Conservation (phyloP, 768 basidiomycete species). For the Pleurotus tuber-regium region DNA sequence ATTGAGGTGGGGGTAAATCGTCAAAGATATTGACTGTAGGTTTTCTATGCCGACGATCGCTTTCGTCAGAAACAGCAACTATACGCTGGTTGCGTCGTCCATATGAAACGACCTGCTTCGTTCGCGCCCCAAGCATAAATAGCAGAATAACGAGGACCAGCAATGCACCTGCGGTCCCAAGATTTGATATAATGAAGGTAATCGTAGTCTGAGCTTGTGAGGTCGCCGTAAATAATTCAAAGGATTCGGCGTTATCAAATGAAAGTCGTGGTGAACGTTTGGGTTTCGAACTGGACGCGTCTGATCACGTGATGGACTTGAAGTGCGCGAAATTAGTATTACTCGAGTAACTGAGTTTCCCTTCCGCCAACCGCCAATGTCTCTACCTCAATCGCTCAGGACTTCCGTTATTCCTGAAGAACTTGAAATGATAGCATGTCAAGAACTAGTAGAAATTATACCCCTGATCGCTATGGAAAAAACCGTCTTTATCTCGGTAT, state of each 20-base stretch:
- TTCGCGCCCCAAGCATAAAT: conserved; percentile 56
- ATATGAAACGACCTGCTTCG: conserved; percentile 65
- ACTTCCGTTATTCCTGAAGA: conserved; percentile 79
- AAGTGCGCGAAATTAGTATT: too few species aligned
- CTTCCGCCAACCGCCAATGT: too few species aligned
- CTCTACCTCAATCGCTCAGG: conserved; percentile 70
- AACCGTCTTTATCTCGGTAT: conserved; percentile 89
- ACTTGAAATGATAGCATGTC: conserved; percentile 84
- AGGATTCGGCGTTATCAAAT: too few species aligned
- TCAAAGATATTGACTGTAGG: conserved; percentile 40
- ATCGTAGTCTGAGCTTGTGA: conserved; percentile 5
- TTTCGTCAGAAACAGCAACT: too few species aligned
- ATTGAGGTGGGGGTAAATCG: conserved; percentile 35
- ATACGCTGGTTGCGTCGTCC: conserved; percentile 62
- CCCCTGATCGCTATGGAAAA: conserved; percentile 89
- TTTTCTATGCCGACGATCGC: conserved; percentile 28
- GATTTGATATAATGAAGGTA: neutral
- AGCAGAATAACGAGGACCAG: conserved; percentile 2
- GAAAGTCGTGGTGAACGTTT: too few species aligned
- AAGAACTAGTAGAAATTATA: conserved; percentile 81
- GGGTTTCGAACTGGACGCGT: too few species aligned
- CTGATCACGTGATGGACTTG: too few species aligned
- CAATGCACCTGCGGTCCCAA: neutral
- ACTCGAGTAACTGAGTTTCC: too few species aligned
- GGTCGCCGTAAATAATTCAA: too few species aligned